Conservation (phyloP, 2,329 filamentous ascomycete species). For the Colletotrichum sp. region DNA sequence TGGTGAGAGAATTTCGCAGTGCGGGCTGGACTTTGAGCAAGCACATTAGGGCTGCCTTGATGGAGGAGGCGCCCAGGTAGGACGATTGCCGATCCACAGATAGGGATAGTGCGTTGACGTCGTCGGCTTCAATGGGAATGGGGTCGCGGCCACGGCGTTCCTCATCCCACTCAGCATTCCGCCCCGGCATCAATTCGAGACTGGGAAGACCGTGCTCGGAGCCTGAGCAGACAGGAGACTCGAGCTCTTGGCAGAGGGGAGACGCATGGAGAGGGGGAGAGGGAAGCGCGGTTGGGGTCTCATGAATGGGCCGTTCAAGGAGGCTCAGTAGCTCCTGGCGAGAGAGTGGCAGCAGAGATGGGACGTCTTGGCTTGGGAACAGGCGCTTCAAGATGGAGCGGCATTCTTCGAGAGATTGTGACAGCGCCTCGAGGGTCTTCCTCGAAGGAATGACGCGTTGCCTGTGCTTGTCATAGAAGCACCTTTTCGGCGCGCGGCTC, state of each 20-base stretch:
- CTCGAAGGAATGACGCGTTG: constrained; percentile 78
- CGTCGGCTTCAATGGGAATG: constrained; percentile 69
- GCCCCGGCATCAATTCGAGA: constrained; percentile 72
- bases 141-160: constrained; percentile 57
- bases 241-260: constrained; percentile 50
- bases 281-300: constrained; percentile 46
- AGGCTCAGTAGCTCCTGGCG: constrained; percentile 64
- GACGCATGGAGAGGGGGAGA: constrained; percentile 58
- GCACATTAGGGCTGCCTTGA: constrained; percentile 75
- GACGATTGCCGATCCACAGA: constrained; percentile 62
- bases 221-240: constrained; percentile 53
- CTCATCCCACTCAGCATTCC: constrained; percentile 72
- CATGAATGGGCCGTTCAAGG: constrained; percentile 50
- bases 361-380: constrained; percentile 62
- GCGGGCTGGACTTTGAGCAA: constrained; percentile 64
- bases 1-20: constrained; percentile 48
- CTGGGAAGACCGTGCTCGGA: constrained; percentile 51
- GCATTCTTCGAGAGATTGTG: constrained; percentile 70
- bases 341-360: constrained; percentile 56
- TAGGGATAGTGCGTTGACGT: constrained; percentile 60
- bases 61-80: constrained; percentile 76
- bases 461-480: constrained; percentile 81
- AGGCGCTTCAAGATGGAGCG: constrained; percentile 64
- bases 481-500: constrained; percentile 79
- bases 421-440: constrained; percentile 71